Conservation (phyloP, 2,329 filamentous ascomycete species). For the Cryoendolithus antarcticus region DNA sequence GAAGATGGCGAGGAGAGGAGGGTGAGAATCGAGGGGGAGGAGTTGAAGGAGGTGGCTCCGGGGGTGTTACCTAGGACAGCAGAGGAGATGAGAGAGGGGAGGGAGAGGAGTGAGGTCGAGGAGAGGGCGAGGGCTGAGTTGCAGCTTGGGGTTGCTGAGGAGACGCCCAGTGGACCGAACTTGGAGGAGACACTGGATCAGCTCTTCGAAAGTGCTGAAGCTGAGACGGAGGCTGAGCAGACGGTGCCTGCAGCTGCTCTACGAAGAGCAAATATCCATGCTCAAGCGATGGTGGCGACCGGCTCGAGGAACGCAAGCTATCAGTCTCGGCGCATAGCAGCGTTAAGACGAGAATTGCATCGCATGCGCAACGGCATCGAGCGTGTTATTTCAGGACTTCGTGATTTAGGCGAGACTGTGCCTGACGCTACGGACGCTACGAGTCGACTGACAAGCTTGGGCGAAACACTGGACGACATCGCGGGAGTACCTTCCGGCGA, state of each 20-base stretch:
- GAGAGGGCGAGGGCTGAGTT: slow-evolving; percentile 4
- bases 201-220: slow-evolving; percentile 20
- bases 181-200: slow-evolving; percentile 24
- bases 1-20: slow-evolving; percentile 33
- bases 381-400: slow-evolving; percentile 23
- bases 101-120: slow-evolving; percentile 17
- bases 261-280: slow-evolving; percentile 11
- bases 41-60: slow-evolving; percentile 33
- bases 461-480: slow-evolving; percentile 19
- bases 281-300: slow-evolving; percentile 16
- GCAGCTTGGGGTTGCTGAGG: background rate
- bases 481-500: slow-evolving; percentile 10
- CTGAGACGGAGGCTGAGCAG: slow-evolving; percentile 11
- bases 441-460: slow-evolving; percentile 16
- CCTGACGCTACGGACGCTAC: slow-evolving; percentile 21
- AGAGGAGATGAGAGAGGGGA: slow-evolving; percentile 30
- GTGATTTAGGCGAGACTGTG: slow-evolving; percentile 24
- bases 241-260: background rate
- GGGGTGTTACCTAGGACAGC: slow-evolving; percentile 35
- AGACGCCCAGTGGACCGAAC: slow-evolving; percentile 11
- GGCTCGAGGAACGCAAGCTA: slow-evolving; percentile 23
- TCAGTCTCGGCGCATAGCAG: slow-evolving; percentile 23
- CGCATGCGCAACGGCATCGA: slow-evolving; percentile 27
- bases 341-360: slow-evolving; percentile 24
- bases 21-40: slow-evolving; percentile 36